Conservation (phyloP, 441 rosid species). For the Arabidopsis hybrid region DNA sequence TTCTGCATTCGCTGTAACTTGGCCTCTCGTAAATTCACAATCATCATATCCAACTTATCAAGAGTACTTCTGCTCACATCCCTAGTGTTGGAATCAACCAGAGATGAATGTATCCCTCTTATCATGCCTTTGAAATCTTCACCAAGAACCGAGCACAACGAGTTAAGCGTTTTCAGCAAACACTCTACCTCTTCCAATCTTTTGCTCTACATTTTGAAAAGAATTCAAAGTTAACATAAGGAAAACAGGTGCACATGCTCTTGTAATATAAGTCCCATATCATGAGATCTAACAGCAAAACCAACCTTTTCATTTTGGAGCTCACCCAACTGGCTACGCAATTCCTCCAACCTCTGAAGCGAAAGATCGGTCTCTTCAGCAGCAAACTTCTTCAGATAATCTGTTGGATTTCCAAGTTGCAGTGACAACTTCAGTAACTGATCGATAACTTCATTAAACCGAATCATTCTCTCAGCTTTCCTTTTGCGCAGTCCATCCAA, state of each 20-base stretch:
- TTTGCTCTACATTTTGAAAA: slow-evolving; percentile 50
- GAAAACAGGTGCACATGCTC: no score
- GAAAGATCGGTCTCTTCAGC: slow-evolving; percentile 72
- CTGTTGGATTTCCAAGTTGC: slow-evolving; percentile 56
- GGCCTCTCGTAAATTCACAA: slow-evolving; percentile 56
- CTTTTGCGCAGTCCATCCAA: slow-evolving; percentile 67
- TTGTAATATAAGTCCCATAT: background rate
- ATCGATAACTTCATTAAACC: slow-evolving; percentile 61
- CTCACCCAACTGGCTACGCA: slow-evolving; percentile 53
- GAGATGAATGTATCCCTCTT: slow-evolving; percentile 57
- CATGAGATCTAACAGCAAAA: background rate
- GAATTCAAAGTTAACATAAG: background rate
- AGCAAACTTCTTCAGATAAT: slow-evolving; percentile 40
- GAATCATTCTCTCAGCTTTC: slow-evolving; percentile 62
- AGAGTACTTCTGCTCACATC: slow-evolving; percentile 64
- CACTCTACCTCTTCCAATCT: slow-evolving; percentile 59
- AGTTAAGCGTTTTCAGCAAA: slow-evolving; percentile 50
- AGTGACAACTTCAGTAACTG: slow-evolving; percentile 59
- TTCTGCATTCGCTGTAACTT: slow-evolving; percentile 72
- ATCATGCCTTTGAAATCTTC: slow-evolving; percentile 57
- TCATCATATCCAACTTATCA: slow-evolving; percentile 57
- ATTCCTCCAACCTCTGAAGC: slow-evolving; percentile 61
- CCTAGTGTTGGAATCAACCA: slow-evolving; percentile 51
- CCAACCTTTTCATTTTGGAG: slow-evolving; percentile 81
- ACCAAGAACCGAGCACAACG: slow-evolving; percentile 72